phyloP scores from a whole-genome alignment of 495 filamentous ascomycete species.

The Geoglossum glabrum region DNA sequence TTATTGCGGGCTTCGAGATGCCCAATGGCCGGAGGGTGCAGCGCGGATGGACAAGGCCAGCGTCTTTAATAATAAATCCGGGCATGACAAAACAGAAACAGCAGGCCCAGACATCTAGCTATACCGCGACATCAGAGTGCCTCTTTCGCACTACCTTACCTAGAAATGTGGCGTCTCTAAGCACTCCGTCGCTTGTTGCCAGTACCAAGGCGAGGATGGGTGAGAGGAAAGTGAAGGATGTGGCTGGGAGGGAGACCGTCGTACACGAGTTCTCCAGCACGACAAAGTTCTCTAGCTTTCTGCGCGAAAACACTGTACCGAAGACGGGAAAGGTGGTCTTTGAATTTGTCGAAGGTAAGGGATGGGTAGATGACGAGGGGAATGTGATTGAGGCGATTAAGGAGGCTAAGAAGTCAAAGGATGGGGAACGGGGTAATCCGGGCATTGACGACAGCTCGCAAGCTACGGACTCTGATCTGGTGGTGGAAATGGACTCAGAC shows the following conservation, averaged over 20 bases:
- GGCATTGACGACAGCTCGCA: not conserved
- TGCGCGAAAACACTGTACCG: constrained; percentile 22
- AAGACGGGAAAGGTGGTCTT: constrained; percentile 20
- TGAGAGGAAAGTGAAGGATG: constrained; percentile 35
- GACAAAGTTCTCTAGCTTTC: constrained; percentile 55
- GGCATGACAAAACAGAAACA: constrained; percentile 16
- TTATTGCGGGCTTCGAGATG: constrained; percentile 51
- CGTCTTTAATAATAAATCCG: constrained; percentile 9
- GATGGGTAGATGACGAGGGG: constrained; percentile 71
- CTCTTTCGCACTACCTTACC: constrained; percentile 70
- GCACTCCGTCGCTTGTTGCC: not conserved
- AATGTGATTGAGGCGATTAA: constrained; percentile 42
- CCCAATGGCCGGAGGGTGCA: constrained; percentile 59
- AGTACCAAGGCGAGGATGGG: constrained; percentile 23
- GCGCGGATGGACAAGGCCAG: constrained; percentile 68
- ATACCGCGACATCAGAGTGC: constrained; percentile 56
- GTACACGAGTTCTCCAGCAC: constrained; percentile 72
- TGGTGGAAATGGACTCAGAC: not conserved
- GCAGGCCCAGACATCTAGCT: constrained; percentile 40
- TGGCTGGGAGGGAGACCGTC: constrained; percentile 29
- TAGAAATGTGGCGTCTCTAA: constrained; percentile 25
- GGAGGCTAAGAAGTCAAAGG: constrained; percentile 12
- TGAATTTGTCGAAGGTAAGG: constrained; percentile 56
- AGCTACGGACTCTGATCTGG: not conserved
- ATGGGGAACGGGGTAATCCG: constrained; percentile 6